phyloP scores from a whole-genome alignment of 257 asterid species.

The Nicotiana obtusifolia region DNA sequence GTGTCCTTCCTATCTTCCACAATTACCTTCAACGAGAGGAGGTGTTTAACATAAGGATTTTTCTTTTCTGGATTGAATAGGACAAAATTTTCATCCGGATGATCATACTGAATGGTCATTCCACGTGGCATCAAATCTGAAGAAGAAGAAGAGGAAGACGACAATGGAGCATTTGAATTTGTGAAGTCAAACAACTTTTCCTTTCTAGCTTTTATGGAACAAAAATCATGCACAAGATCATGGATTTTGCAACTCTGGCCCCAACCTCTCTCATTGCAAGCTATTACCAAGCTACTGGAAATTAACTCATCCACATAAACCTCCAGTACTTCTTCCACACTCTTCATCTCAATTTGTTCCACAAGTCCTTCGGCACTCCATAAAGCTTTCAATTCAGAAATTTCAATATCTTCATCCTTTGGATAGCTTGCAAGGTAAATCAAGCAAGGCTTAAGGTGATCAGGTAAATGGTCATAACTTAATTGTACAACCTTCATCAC shows the following conservation, averaged over 20 bases:
- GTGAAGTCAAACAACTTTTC: background rate
- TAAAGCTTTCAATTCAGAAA: background rate
- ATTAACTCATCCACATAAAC: slow-evolving; percentile 21
- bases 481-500: slow-evolving; percentile 16
- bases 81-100: background rate
- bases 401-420: slow-evolving; percentile 11
- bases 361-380: slow-evolving; percentile 33
- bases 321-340: background rate
- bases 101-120: background rate
- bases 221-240: slow-evolving; percentile 20
- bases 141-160: background rate
- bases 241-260: slow-evolving; percentile 12
- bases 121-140: background rate
- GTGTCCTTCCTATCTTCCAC: background rate
- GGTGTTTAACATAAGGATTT: slow-evolving; percentile 1
- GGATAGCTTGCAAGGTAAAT: slow-evolving; percentile 26
- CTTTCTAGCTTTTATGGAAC: slow-evolving; percentile 15
- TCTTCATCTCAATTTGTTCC: background rate
- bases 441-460: slow-evolving; percentile 23
- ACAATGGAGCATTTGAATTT: too few species aligned
- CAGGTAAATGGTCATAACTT: slow-evolving; percentile 24
- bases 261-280: slow-evolving; percentile 12
- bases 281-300: slow-evolving; percentile 18
- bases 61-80: background rate
- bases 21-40: background rate